These are phyloP conservation scores for Eutrema yunnanense DNA, from an alignment of 345 rosid genomes.

Conservation along the genomic window DNA sequence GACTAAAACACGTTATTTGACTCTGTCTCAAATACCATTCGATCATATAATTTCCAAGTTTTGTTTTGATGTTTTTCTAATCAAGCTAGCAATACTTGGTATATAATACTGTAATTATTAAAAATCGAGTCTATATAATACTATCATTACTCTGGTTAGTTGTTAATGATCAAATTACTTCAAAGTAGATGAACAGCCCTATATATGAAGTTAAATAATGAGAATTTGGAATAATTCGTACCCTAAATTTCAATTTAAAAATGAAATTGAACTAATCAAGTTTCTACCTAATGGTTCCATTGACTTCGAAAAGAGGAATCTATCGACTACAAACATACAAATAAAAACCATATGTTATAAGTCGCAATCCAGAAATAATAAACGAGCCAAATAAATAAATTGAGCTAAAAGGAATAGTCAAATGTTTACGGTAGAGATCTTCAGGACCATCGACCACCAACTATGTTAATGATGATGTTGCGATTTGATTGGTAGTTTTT, in stretches of 20 bases:
- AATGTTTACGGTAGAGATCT: neutral
- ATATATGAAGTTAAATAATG: neutral
- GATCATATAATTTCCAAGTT: too few species aligned
- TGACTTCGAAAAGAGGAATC: conserved; percentile 8
- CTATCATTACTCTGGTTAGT: neutral
- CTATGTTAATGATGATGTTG: neutral
- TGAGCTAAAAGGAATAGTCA: neutral
- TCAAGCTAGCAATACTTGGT: too few species aligned
- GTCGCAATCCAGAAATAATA: neutral
- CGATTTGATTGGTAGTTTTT: neutral
- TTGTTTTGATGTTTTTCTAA: too few species aligned
- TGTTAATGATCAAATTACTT: conserved; percentile 3
- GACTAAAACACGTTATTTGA: too few species aligned
- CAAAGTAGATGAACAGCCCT: conserved; percentile 6
- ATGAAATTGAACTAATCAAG: neutral
- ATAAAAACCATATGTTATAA: neutral
- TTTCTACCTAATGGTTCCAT: conserved; percentile 2
- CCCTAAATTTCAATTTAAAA: neutral
- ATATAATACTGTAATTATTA: neutral
- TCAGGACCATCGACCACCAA: neutral
- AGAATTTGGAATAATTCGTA: conserved; percentile 8
- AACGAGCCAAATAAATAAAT: neutral
- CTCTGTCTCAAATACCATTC: too few species aligned
- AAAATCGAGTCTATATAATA: neutral
- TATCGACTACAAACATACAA: neutral